Evolutionary conservation across 2,329 filamentous ascomycete species (phyloP).

Genomic region (Ophiostoma pallidulum): DNA sequence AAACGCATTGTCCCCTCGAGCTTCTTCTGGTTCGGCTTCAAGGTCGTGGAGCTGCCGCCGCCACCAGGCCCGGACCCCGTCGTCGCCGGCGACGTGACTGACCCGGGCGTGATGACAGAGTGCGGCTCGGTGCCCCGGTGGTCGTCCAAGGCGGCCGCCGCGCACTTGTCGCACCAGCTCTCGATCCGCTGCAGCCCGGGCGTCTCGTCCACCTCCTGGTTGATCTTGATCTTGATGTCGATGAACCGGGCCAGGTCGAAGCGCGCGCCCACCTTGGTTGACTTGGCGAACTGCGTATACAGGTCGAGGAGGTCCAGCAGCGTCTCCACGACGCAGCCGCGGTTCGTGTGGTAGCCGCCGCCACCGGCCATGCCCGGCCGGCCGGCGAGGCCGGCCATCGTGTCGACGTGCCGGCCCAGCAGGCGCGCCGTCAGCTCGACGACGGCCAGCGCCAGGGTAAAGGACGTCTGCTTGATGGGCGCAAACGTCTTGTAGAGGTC

Average conservation of each 20-base stretch:
- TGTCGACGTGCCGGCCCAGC: slow-evolving; percentile 51
- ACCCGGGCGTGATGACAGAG: slow-evolving; percentile 26
- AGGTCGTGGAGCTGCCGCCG: slow-evolving; percentile 16
- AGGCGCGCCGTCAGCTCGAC: slow-evolving; percentile 72
- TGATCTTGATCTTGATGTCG: slow-evolving; percentile 75
- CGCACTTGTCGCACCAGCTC: slow-evolving; percentile 46
- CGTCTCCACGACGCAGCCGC: slow-evolving; percentile 57
- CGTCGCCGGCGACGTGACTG: slow-evolving; percentile 31
- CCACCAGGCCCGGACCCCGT: slow-evolving; percentile 29
- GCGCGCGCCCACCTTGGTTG: slow-evolving; percentile 62
- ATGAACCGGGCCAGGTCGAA: slow-evolving; percentile 74
- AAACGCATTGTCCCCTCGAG: slow-evolving; percentile 76
- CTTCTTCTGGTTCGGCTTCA: slow-evolving; percentile 36
- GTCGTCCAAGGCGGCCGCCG: slow-evolving; percentile 34
- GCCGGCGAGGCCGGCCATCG: slow-evolving; percentile 41
- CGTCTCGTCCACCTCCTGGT: slow-evolving; percentile 63
- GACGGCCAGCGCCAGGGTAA: slow-evolving; percentile 74
- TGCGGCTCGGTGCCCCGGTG: slow-evolving; percentile 21
- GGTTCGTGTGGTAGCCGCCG: slow-evolving; percentile 30
- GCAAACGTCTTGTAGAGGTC: slow-evolving; percentile 92
- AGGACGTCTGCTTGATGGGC: slow-evolving; percentile 78
- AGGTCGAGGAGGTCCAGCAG: slow-evolving; percentile 85
- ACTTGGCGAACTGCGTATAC: slow-evolving; percentile 73
- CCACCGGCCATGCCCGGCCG: slow-evolving; percentile 20
- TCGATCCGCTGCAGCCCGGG: slow-evolving; percentile 54